These are phyloP conservation scores for Lachnellula occidentalis DNA, from an alignment of 2,329 filamentous ascomycete genomes.

Conservation along the genomic window DNA sequence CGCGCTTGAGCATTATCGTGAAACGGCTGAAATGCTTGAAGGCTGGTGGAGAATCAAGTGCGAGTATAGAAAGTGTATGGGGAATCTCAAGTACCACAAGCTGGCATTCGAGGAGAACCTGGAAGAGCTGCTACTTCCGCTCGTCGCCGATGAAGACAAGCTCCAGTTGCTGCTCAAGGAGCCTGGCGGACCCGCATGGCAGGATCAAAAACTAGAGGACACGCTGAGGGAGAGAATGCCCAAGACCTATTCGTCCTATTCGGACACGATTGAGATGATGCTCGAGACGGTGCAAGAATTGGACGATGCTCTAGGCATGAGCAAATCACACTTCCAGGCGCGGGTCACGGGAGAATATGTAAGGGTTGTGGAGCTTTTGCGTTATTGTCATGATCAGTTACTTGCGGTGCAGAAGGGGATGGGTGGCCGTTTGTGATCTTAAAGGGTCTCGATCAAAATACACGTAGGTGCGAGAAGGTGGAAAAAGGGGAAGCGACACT, in stretches of 20 bases:
- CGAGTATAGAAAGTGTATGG: constrained; percentile 14
- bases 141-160: constrained; percentile 14
- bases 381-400: constrained; percentile 12
- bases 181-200: constrained; percentile 11
- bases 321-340: constrained; percentile 12
- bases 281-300: constrained; percentile 7
- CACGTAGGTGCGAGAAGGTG: too few species aligned
- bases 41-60: constrained; percentile 16
- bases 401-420: not conserved
- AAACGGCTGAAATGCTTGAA: constrained; percentile 8
- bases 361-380: constrained; percentile 17
- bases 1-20: constrained; percentile 13
- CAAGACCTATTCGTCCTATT: constrained; percentile 11
- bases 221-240: constrained; percentile 12
- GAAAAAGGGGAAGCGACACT: too few species aligned
- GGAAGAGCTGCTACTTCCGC: constrained; percentile 11
- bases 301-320: constrained; percentile 10
- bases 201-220: constrained; percentile 8
- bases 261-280: constrained; percentile 15
- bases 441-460: too few species aligned
- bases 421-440: too few species aligned
- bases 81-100: constrained; percentile 11
- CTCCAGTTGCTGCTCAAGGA: constrained; percentile 5
- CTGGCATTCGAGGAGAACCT: constrained; percentile 13
- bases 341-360: constrained; percentile 6